These are phyloP conservation scores for Sugiyamaella valdiviana DNA, from an alignment of 805 yeast genomes.

Conservation along the genomic window DNA sequence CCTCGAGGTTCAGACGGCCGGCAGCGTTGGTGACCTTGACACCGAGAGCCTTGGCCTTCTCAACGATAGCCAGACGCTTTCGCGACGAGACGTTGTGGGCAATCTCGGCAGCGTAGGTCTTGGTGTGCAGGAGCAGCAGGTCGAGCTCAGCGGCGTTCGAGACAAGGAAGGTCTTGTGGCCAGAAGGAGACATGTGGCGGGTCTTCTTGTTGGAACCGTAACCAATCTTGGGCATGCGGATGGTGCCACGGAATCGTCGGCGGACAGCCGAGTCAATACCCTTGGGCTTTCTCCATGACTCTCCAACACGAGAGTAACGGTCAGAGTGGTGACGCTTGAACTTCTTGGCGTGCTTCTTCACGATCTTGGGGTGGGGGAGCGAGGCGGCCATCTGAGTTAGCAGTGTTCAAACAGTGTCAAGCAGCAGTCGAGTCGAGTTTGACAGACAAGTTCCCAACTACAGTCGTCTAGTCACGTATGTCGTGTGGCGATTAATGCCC, in stretches of 20 bases:
- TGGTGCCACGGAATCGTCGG: constrained; percentile 98
- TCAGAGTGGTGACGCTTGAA: constrained; percentile 99
- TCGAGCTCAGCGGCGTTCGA: constrained; percentile 91
- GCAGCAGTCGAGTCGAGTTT: no score
- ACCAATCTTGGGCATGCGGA: constrained; percentile 99
- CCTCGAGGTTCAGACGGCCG: constrained; percentile 97
- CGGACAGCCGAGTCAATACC: constrained; percentile 99
- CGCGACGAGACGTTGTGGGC: constrained; percentile 97
- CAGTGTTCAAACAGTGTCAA: no score
- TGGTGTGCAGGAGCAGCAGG: constrained; percentile 92
- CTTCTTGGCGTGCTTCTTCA: constrained; percentile 94
- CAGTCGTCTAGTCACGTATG: neutral
- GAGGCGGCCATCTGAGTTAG: constrained; percentile 79
- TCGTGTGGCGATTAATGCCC: neutral
- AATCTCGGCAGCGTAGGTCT: constrained; percentile 99
- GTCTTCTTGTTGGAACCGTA: constrained; percentile 99
- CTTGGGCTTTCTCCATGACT: constrained; percentile 99
- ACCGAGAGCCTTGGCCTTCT: constrained; percentile 97
- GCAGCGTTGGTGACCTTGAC: constrained; percentile 98
- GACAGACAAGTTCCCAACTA: no score
- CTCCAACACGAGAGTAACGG: constrained; percentile 97
- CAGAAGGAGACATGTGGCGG: constrained; percentile 90
- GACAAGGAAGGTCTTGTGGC: constrained; percentile 95
- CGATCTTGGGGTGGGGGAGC: constrained; percentile 98
- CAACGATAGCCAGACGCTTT: constrained; percentile 94